Evolutionary conservation across 306 rosid genomes (phyloP), one percentile per base, ranked within the genome.

Genomic region (Benincasa hispida): DNA sequence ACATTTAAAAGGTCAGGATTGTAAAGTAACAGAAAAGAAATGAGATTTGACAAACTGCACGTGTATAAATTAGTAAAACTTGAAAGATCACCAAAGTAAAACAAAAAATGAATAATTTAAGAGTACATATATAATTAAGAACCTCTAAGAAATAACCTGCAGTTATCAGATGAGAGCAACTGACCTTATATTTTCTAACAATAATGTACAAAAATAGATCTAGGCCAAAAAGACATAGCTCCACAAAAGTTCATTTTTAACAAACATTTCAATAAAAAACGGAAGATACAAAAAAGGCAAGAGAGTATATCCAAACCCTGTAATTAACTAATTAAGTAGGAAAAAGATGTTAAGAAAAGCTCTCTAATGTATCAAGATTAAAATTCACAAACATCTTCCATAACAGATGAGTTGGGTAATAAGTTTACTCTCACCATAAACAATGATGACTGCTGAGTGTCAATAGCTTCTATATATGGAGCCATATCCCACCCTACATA

Each of bases 401-500:
- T 25, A 18, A 28, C 17, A 25, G 27, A 68, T 13, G 41, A 76
- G 58, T 37, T 25, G 34, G 47, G 53, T 34, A 8, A 18, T 21
- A 57, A 58, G 56, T 39, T 9, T 62, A 10, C 24, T 83, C 97
- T 83, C 80, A 93, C 98, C 79, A 80, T 78, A 82, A 90, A 91
- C 77, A 82, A 78, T 77, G 87, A 83, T 42, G 80, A 83, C 45
- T 77, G 83, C 86, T 91, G 98, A 80, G 91, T 84, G 82, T 93
- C 94, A 59, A 91, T 87, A 73, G 98, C 97, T 84, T 91, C 97
- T 17, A 93, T 91, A 78, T 90, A 93, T 66, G 98, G 98, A 81
- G 98, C 98, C 97, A 93, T 93, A 81, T 93, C 96, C 98, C 98
- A 93, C 82, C 93, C 98, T 93, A 91, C 80, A 90, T 81, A 56